Conservation (phyloP, 2,329 filamentous ascomycete species). For the Trichoderma breve region DNA sequence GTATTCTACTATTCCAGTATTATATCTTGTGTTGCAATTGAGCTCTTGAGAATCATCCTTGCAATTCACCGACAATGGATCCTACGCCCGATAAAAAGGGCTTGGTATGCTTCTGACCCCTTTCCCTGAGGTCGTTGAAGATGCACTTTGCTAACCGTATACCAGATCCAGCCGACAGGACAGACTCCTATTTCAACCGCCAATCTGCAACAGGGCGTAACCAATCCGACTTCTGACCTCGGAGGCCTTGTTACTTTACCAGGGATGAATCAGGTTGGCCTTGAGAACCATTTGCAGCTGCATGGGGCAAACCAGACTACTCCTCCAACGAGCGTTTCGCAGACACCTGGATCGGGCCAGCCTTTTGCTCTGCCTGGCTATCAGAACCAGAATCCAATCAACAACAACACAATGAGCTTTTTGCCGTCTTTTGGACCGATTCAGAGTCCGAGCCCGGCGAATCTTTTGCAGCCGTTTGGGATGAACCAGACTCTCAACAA, state of each 20-base stretch:
- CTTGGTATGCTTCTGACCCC: background rate
- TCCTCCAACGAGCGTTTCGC: background rate
- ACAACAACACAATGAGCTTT: background rate
- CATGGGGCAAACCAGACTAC: background rate
- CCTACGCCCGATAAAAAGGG: background rate
- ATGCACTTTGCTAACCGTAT: background rate
- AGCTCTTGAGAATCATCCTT: background rate
- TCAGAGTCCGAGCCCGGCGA: background rate
- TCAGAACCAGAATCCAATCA: background rate
- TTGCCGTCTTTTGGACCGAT: background rate
- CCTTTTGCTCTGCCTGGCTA: background rate
- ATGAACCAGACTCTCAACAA: no score
- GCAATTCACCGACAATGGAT: background rate
- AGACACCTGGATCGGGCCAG: background rate
- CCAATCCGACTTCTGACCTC: background rate
- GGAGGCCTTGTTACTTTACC: background rate
- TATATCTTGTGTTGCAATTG: background rate
- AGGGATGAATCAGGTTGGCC: background rate
- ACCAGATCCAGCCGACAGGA: background rate
- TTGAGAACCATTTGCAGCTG: background rate
- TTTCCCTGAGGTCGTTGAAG: background rate
- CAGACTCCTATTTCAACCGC: background rate
- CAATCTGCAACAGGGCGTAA: background rate
- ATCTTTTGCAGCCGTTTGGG: background rate
- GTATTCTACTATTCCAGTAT: background rate